phyloP scores from a whole-genome alignment of 768 basidiomycete genomes.

The Psilocybe cubensis region DNA sequence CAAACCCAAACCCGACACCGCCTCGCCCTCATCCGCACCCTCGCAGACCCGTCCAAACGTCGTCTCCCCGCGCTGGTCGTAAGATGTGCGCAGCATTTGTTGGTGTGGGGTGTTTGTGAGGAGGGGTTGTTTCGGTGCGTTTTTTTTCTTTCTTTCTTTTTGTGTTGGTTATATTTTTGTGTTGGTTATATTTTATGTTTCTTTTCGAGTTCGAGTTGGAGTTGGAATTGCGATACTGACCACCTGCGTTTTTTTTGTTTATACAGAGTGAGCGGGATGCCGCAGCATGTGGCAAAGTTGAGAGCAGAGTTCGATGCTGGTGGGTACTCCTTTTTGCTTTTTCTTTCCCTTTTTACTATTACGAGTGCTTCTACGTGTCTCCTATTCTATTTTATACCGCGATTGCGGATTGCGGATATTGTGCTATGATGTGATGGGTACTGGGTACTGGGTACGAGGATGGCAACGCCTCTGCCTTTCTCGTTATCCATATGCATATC shows the following conservation, averaged over 20 bases:
- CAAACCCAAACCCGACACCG: too few relatives aligned
- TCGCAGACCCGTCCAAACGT: constrained; percentile 27
- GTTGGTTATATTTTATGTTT: background rate
- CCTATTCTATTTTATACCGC: too few relatives aligned
- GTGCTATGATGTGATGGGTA: too few relatives aligned
- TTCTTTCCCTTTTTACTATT: background rate
- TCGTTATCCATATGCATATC: too few relatives aligned
- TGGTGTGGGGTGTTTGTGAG: constrained; percentile 84
- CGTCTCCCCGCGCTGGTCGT: constrained; percentile 77
- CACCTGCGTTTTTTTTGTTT: too few relatives aligned
- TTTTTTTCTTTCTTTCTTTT: constrained; percentile 18
- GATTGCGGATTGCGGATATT: too few relatives aligned
- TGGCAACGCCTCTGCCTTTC: background rate
- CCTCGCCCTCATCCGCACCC: too few relatives aligned
- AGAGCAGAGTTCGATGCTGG: constrained; percentile 84
- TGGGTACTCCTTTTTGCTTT: constrained; percentile 23
- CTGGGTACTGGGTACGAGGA: too few relatives aligned
- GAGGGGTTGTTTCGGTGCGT: constrained; percentile 85
- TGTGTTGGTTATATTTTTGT: background rate
- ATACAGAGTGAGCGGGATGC: constrained; percentile 77
- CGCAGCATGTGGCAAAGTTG: constrained; percentile 77
- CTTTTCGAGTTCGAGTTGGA: too few relatives aligned
- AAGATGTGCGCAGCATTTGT: constrained; percentile 80
- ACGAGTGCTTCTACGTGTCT: too few relatives aligned
- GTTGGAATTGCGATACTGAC: too few relatives aligned